Evolutionary conservation across 129 eudicot genomes (phyloP).

Genomic region (Pseudognaphalium luteoalbum): DNA sequence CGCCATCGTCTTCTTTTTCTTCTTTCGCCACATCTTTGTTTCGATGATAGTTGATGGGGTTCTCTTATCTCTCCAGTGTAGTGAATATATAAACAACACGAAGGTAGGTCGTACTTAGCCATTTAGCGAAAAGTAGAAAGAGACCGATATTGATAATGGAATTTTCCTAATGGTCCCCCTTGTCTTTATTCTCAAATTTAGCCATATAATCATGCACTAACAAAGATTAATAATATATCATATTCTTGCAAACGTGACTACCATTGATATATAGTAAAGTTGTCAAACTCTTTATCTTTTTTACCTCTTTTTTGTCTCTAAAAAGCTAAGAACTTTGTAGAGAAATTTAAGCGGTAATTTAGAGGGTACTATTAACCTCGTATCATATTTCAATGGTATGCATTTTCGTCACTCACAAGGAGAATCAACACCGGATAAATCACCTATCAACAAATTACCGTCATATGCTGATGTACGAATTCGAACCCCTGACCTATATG

Average conservation of each 20-base stretch:
- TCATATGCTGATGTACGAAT: no score
- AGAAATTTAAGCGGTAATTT: not conserved
- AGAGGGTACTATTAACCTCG: no score
- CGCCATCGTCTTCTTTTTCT: constrained; percentile 46
- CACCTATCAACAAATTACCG: no score
- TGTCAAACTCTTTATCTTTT: constrained; percentile 24
- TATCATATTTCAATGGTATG: no score
- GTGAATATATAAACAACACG: constrained; percentile 25
- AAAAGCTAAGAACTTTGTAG: constrained; percentile 27
- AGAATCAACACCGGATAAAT: no score
- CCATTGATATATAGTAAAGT: constrained; percentile 27
- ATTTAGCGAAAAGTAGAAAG: constrained; percentile 22
- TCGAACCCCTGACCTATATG: no score
- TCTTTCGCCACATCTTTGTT: constrained; percentile 45
- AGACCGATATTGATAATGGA: constrained; percentile 39
- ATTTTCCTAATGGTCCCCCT: constrained; percentile 51
- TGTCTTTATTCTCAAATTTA: constrained; percentile 43
- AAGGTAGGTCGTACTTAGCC: constrained; percentile 23
- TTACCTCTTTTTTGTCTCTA: constrained; percentile 24
- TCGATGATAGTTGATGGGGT: constrained; percentile 18
- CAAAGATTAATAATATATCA: constrained; percentile 23
- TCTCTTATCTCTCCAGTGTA: constrained; percentile 11
- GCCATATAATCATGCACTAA: constrained; percentile 43
- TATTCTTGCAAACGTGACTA: constrained; percentile 35
- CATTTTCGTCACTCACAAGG: no score